These are phyloP conservation scores for Guillardia theta DNA, from an alignment of 78 protist species.

Conservation along the genomic window DNA sequence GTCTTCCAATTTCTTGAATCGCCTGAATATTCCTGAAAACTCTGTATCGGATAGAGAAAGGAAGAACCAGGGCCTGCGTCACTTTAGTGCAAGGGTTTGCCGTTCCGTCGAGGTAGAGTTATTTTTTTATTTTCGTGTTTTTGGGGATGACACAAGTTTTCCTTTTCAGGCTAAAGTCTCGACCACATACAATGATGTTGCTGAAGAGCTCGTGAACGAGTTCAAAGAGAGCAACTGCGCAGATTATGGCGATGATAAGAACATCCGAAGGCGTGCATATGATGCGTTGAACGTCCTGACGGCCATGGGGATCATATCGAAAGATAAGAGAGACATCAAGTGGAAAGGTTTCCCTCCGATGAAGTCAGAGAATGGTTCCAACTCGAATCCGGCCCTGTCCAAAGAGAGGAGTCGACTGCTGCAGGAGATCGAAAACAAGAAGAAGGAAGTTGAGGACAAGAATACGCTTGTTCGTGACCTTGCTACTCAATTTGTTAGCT, in stretches of 20 bases:
- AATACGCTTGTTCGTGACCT: background rate
- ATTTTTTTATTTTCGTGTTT: background rate
- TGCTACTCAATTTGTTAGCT: background rate
- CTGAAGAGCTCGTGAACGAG: slow-evolving; percentile 1
- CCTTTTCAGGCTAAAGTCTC: background rate
- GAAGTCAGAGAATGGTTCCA: background rate
- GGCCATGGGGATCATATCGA: slow-evolving; percentile 12
- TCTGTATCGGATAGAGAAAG: background rate
- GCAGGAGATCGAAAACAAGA: background rate
- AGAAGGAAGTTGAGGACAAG: background rate
- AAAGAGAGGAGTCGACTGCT: background rate
- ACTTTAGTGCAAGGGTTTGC: background rate
- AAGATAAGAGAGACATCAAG: background rate
- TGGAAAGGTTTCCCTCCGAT: slow-evolving; percentile 15
- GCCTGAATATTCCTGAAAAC: too few species aligned
- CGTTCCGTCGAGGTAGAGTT: background rate
- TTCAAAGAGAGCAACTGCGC: background rate
- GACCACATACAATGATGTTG: slow-evolving; percentile 18
- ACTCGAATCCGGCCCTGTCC: background rate
- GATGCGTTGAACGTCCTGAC: slow-evolving; percentile 32
- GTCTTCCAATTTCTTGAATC: too few species aligned
- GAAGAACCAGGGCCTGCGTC: slow-evolving; percentile 24
- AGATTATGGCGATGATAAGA: background rate
- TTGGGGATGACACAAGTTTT: background rate
- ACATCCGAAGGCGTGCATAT: background rate